A percentile compares a stretch with the other conserved stretches of the same genome.
Evolutionary conservation across 768 basidiomycete species (phyloP).

Genomic region (Leccinellum luteum): DNA sequence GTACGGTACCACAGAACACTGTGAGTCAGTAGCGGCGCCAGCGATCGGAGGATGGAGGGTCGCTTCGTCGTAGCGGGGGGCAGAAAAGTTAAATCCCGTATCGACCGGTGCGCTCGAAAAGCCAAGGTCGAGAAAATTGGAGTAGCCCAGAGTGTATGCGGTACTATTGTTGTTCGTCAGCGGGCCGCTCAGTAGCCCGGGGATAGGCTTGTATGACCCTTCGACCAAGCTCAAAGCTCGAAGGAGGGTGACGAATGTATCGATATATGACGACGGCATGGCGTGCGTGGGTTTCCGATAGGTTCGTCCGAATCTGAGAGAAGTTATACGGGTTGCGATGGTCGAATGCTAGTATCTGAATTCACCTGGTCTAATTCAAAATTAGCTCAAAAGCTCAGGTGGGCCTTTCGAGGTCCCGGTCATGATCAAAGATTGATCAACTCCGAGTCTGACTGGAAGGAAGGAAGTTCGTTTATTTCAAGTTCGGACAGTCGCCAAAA

Average conservation of each 20-base stretch:
- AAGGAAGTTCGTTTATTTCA: no score
- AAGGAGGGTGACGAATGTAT: conserved; percentile 5
- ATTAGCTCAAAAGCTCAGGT: background rate
- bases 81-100: conserved; percentile 1
- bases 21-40: background rate
- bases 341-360: background rate
- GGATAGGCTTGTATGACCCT: conserved; percentile 9
- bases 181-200: background rate
- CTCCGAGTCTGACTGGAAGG: no score
- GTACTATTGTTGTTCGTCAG: background rate
- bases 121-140: background rate
- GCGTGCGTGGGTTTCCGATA: background rate
- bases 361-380: background rate
- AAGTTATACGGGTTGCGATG: background rate
- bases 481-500: no score
- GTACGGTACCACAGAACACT: conserved; percentile 11
- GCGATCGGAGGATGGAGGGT: background rate
- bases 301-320: background rate
- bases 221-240: conserved; percentile 11
- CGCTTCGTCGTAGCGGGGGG: background rate
- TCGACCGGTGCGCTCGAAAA: background rate
- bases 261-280: conserved; percentile 8
- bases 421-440: no score
- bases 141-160: background rate
- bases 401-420: no score